Evolutionary conservation across 1,139 yeast species (phyloP).

Genomic region (Hyphopichia burtonii): DNA sequence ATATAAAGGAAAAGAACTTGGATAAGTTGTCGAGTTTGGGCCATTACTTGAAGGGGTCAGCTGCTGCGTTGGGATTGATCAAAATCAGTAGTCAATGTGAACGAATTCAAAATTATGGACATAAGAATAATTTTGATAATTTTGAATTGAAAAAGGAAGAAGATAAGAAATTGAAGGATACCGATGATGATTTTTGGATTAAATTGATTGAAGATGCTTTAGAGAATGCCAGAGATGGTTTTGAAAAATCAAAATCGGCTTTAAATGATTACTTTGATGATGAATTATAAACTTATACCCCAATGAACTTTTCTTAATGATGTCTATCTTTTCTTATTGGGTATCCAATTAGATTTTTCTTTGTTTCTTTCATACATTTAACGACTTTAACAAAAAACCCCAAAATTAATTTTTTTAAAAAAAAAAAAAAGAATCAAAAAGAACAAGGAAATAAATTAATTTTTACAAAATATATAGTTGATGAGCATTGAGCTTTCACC

Average conservation of each 20-base stretch:
- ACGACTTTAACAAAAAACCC: too few relatives aligned
- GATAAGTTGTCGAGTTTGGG: slow-evolving; percentile 72
- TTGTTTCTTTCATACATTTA: background rate
- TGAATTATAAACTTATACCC: slow-evolving; percentile 33
- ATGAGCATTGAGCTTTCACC: too few relatives aligned
- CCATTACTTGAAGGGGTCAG: slow-evolving; percentile 91
- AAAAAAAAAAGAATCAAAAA: too few relatives aligned
- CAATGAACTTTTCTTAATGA: background rate
- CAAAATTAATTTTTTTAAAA: too few relatives aligned
- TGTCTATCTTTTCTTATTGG: background rate
- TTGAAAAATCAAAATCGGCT: slow-evolving; percentile 53
- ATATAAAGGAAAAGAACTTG: slow-evolving; percentile 49
- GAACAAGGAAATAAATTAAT: too few relatives aligned
- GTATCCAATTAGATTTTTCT: background rate
- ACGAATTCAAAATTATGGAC: slow-evolving; percentile 88
- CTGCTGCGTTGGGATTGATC: slow-evolving; percentile 88
- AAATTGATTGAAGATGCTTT: slow-evolving; percentile 54
- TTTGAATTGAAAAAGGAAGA: slow-evolving; percentile 18
- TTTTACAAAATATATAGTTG: too few relatives aligned
- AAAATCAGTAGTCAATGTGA: slow-evolving; percentile 87
- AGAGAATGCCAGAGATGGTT: slow-evolving; percentile 56
- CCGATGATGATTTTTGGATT: slow-evolving; percentile 47
- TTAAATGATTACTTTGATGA: slow-evolving; percentile 60
- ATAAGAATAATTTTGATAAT: slow-evolving; percentile 46
- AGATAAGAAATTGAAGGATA: slow-evolving; percentile 13